These are phyloP conservation scores for Crithidia fasciculata DNA, from an alignment of 208 protist genomes.

Conservation along the genomic window DNA sequence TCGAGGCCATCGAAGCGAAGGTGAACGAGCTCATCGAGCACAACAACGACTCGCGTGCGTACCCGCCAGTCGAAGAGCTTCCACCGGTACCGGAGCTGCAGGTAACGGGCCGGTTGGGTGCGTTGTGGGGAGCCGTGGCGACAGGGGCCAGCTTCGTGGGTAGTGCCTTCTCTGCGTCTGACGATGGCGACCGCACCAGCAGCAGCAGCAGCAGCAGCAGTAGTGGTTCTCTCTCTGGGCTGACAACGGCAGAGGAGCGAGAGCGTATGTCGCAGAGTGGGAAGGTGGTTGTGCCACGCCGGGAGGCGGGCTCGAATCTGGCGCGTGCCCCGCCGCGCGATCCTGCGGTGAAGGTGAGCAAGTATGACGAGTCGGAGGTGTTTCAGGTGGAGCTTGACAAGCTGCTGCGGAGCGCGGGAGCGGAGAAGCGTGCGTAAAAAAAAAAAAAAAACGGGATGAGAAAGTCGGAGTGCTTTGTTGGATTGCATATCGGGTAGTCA, in stretches of 20 bases:
- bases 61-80: slow-evolving; percentile 34
- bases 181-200: neutral
- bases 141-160: slow-evolving; percentile 19
- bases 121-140: slow-evolving; percentile 37
- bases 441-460: neutral
- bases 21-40: slow-evolving; percentile 74
- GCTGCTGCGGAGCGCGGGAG: slow-evolving; percentile 15
- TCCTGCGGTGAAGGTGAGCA: slow-evolving; percentile 40
- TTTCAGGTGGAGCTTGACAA: slow-evolving; percentile 45
- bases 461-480: neutral
- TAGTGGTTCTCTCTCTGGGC: too few relatives aligned
- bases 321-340: slow-evolving; percentile 33
- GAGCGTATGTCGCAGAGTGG: slow-evolving; percentile 27
- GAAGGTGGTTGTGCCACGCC: slow-evolving; percentile 22
- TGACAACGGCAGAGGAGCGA: slow-evolving; percentile 6
- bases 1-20: slow-evolving; percentile 78
- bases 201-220: slow-evolving; percentile 4
- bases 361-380: slow-evolving; percentile 44
- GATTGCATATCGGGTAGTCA: neutral
- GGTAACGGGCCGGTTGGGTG: slow-evolving; percentile 35
- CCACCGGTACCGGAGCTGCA: slow-evolving; percentile 46
- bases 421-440: slow-evolving; percentile 19
- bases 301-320: slow-evolving; percentile 21
- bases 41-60: slow-evolving; percentile 20
- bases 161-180: neutral